Percentiles rank a stretch among this genome's conserved stretches.
phyloP scores from a whole-genome alignment of 2,329 filamentous ascomycete genomes.

The Tolypocladium guangdongense region DNA sequence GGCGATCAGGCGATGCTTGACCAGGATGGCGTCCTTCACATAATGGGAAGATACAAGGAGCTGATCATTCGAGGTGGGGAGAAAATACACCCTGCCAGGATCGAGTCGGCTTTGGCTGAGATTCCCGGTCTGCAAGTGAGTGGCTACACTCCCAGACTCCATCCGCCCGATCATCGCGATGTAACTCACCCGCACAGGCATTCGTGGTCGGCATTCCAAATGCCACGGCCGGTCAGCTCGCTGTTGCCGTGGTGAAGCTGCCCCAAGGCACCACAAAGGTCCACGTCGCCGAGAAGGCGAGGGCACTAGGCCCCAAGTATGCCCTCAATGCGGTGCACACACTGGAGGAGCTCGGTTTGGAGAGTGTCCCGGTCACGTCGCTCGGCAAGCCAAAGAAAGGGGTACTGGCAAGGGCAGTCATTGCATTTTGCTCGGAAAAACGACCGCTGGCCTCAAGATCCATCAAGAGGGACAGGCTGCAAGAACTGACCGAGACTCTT shows the following conservation, averaged over 20 bases:
- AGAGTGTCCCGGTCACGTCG: conserved; percentile 27
- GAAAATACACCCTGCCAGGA: conserved; percentile 28
- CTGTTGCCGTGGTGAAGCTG: conserved; percentile 30
- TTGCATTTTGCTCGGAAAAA: conserved; percentile 3
- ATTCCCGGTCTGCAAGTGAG: conserved; percentile 19
- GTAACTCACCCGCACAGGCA: conserved; percentile 10
- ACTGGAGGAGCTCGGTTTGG: conserved; percentile 27
- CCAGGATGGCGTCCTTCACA: conserved; percentile 23
- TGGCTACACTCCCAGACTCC: neutral
- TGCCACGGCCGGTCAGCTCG: conserved; percentile 34
- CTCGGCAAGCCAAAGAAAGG: conserved; percentile 34
- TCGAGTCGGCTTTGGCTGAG: conserved; percentile 24
- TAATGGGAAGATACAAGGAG: conserved; percentile 33
- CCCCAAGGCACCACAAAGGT: conserved; percentile 19
- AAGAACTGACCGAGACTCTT: conserved; percentile 9
- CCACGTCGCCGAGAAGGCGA: conserved; percentile 17
- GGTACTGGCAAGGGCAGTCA: conserved; percentile 17
- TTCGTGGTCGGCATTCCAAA: conserved; percentile 33
- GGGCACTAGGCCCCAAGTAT: conserved; percentile 24
- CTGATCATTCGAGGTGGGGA: conserved; percentile 34
- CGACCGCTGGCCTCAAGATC: neutral
- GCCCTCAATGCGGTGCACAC: conserved; percentile 28
- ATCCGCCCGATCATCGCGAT: neutral
- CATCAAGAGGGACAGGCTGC: neutral
- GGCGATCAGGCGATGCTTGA: conserved; percentile 31